Base-by-base conservation (phyloP, 2,329 filamentous ascomycete genomes). In the Fusarium beomiforme region DNA sequence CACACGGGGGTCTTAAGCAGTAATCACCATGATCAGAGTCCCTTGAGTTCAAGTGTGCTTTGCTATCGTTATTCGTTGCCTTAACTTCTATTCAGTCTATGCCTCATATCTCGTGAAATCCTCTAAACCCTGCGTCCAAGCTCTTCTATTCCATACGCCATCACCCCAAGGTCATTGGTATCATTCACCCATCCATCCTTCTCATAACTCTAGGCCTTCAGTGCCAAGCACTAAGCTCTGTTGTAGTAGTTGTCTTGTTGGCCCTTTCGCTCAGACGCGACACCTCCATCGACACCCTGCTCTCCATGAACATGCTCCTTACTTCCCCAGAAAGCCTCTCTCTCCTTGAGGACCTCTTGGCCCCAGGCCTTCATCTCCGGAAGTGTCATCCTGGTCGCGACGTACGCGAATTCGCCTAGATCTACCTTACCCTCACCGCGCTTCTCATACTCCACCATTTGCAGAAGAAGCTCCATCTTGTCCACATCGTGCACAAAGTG, bases 391-490 rank as follows among this genome's bases (percentile, higher is more conserved):
- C 88, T 89, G 49, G 84, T 86, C 12, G 92, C 89, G 5, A 98
- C 96, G 78, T 92, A 91, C 1, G 90, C 88, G 75, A 99, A 98
- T 83, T 99, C 96, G 56, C 92, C 89, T 54, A 99, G 83, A 80
- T 98, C 94, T 41, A 94, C 80, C 70, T 84, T 82, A 31, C 89
- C 89, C 59, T 90, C 82, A 53, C 89, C 85, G 16, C 86, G 83
- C 76, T 92, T 91, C 87, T 99, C 96, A 78, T 99, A 99, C 81
- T 99, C 96, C 33, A 97, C 85, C 93, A 98, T 98, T 84, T 99
- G 96, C 78, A 97, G 84, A 67, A 99, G 83, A 72, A 99, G 85
- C 84, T 99, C 96, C 81, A 99, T 90, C 90, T 98, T 98, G 83
- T 99, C 96, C 64, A 99, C 89, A 80, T 99, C 96, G 80, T 99